A percentile compares a stretch with the other conserved stretches of the same genome.
Evolutionary conservation across 305 asterid genomes (phyloP).

Genomic region (Fraxinus baroniana): DNA sequence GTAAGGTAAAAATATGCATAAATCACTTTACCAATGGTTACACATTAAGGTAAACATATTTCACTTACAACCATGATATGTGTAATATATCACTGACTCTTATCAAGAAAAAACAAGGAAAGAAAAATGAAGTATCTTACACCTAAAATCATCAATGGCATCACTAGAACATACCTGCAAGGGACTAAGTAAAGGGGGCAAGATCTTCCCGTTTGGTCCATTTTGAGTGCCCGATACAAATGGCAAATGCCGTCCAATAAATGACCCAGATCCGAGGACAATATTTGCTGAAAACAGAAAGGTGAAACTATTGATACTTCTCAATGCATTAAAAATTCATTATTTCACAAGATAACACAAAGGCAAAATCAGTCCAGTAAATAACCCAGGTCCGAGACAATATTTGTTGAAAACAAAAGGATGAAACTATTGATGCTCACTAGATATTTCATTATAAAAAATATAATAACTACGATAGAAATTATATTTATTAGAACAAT

Average conservation of each 20-base stretch:
- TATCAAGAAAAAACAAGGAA: background rate
- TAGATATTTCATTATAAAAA: background rate
- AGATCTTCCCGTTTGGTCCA: constrained; percentile 41
- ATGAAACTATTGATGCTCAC: background rate
- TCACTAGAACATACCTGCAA: constrained; percentile 64
- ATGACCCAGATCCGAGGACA: constrained; percentile 72
- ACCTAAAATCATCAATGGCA: background rate
- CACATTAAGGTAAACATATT: background rate
- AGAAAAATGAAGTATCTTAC: background rate
- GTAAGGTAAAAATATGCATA: background rate
- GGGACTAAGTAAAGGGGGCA: constrained; percentile 68
- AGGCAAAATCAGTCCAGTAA: background rate
- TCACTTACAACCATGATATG: background rate
- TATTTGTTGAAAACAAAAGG: background rate
- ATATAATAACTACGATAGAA: background rate
- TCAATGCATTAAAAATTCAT: background rate
- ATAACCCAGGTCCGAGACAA: background rate
- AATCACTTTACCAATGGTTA: background rate
- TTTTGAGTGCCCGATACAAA: constrained; percentile 45
- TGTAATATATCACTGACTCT: background rate
- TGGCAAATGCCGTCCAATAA: constrained; percentile 77
- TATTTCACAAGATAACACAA: background rate
- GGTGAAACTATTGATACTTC: constrained; percentile 9
- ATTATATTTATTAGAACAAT: background rate
- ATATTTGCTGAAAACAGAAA: constrained; percentile 42